phyloP scores from a whole-genome alignment of 352 stramenopile genomes.

The Pythium aphanidermatum region DNA sequence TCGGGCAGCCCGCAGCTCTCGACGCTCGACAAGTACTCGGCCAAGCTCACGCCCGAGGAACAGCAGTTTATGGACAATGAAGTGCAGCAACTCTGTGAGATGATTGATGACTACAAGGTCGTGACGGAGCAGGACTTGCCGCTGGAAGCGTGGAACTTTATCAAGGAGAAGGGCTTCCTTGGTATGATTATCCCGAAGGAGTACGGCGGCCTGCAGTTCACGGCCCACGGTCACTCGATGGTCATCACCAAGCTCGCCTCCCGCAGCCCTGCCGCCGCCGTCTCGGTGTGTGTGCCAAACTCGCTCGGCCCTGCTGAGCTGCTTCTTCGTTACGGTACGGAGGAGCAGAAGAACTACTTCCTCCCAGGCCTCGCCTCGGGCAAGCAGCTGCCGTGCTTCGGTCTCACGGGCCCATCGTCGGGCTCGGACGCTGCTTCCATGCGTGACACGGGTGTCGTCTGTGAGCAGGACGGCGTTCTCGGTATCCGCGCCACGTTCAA shows the following conservation, averaged over 20 bases:
- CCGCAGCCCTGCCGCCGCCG: constrained; percentile 85
- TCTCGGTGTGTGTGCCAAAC: constrained; percentile 97
- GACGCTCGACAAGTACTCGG: constrained; percentile 92
- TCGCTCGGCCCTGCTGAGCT: constrained; percentile 96
- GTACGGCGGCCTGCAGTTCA: constrained; percentile 90
- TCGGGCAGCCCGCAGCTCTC: constrained; percentile 89
- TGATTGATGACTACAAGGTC: constrained; percentile 96
- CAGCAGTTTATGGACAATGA: constrained; percentile 95
- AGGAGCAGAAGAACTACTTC: constrained; percentile 96
- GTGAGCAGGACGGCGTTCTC: constrained; percentile 91
- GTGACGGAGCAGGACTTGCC: constrained; percentile 90
- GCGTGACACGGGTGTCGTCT: constrained; percentile 92
- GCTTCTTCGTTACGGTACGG: constrained; percentile 93
- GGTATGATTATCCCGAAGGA: constrained; percentile 98
- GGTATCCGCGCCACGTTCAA: constrained; percentile 96
- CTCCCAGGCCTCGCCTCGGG: constrained; percentile 90
- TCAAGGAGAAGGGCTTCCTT: constrained; percentile 95
- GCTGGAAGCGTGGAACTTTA: constrained; percentile 93
- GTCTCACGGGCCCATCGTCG: constrained; percentile 92
- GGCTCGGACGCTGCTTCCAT: constrained; percentile 95
- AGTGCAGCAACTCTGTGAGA: constrained; percentile 92
- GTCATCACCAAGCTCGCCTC: constrained; percentile 93
- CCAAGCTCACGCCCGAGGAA: constrained; percentile 91
- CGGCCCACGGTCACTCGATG: constrained; percentile 85
- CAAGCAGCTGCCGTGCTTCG: constrained; percentile 97